Evolutionary conservation across 208 protist species (phyloP).

Genomic region (Acanthamoeba pearcei): DNA sequence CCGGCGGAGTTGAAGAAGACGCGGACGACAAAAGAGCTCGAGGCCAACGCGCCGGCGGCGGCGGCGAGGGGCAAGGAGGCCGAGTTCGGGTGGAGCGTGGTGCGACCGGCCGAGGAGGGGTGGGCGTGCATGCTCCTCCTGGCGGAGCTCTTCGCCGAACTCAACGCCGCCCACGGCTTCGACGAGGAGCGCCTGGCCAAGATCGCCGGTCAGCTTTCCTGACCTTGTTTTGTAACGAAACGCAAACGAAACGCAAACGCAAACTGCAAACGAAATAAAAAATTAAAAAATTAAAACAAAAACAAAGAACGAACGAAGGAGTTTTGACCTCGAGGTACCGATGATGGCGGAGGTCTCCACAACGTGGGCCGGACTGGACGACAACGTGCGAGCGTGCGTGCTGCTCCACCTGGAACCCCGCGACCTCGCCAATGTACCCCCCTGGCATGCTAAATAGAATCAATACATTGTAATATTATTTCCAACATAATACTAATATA

Average conservation of each 20-base stretch:
- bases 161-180: neutral
- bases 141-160: slow-evolving; percentile 24
- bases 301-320: neutral
- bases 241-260: neutral
- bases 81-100: slow-evolving; percentile 37
- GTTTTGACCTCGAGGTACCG: too few relatives aligned
- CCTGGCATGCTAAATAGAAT: too few relatives aligned
- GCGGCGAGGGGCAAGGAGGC: neutral
- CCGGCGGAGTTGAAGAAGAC: neutral
- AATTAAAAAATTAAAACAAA: too few relatives aligned
- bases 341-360: too few relatives aligned
- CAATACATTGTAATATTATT: too few relatives aligned
- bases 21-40: neutral
- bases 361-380: too few relatives aligned
- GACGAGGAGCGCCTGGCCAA: neutral
- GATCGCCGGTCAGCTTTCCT: neutral
- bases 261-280: too few relatives aligned
- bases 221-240: neutral
- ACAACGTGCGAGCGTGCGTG: too few relatives aligned
- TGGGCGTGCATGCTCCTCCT: neutral
- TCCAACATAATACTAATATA: too few relatives aligned
- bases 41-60: neutral
- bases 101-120: neutral
- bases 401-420: too few relatives aligned
- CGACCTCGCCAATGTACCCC: too few relatives aligned